Evolutionary conservation across 2,329 filamentous ascomycete species (phyloP), one percentile per base, ranked within the genome.

Genomic region (Calycina herbarum): DNA sequence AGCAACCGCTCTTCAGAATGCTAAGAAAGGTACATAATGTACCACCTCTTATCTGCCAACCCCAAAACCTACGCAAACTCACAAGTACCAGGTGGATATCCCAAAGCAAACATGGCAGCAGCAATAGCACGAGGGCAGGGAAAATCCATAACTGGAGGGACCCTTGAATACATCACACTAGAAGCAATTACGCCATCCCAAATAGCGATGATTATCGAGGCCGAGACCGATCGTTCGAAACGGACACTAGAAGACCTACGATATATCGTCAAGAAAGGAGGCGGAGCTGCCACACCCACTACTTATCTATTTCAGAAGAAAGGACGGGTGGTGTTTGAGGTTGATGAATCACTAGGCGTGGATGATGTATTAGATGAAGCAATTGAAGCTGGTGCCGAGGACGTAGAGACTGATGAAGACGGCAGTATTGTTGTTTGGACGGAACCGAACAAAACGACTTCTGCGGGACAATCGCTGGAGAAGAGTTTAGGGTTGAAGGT

Each of bases 121-220:
- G 93, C 95, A 63, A 89, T 99, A 70, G 91, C 93, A 15, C 89
- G 93, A 58, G 95, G 95, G 1, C 94, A 97, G 76, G 94, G 95
- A 54, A 85, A 89, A 69, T 94, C 93, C 29, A 79, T 87, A 1
- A 85, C 85, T 5, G 95, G 95, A 62, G 85, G 86, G 17, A 83
- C 87, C 15, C 86, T 98, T n/a, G 94, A 97, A 76, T 82, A 81
- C 40, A 78, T 95, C 61, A 90, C 88, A 0, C 83, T 96, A 61
- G 94, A 98, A 81, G 89, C 88, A 31, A 90, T 97, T 70, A 80
- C 96, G 67, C 91, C 92, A 1, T 86, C 89, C 2, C 85, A 89
- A 38, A 85, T 93, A 1, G 93, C 92, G 11, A 82, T 94, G 5
- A 88, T 98, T 11, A 85, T 97, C 74, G 93, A 97, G 72, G 88